These are phyloP conservation scores for Ogataea ganodermae DNA, from an alignment of 805 yeast species.

Conservation along the genomic window DNA sequence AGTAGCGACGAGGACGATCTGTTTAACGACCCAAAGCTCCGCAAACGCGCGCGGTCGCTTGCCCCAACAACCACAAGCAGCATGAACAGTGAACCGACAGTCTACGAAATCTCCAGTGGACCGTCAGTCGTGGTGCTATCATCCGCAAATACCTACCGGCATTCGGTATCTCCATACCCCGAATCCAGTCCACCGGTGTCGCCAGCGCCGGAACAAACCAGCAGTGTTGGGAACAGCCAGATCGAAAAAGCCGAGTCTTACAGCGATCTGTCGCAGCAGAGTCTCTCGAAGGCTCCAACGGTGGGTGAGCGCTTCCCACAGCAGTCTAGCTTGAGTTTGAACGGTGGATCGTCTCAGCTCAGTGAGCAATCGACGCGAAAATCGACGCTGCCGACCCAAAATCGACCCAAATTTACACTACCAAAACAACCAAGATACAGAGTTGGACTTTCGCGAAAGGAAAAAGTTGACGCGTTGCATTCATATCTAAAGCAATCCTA, in stretches of 20 bases:
- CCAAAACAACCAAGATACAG: slow-evolving; percentile 16
- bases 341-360: neutral
- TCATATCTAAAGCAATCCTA: slow-evolving; percentile 13
- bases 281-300: neutral
- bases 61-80: neutral
- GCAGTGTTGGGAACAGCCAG: neutral
- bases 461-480: slow-evolving; percentile 23
- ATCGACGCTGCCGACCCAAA: neutral
- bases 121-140: neutral
- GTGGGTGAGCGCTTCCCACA: slow-evolving; percentile 1
- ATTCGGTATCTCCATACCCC: neutral
- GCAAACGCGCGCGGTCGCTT: neutral
- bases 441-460: slow-evolving; percentile 22
- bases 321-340: neutral
- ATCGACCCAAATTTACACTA: neutral
- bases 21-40: slow-evolving; percentile 2
- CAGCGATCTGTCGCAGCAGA: neutral
- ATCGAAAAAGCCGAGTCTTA: neutral
- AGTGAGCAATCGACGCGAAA: neutral
- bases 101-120: slow-evolving; percentile 1
- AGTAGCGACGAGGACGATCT: slow-evolving; percentile 11
- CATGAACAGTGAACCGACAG: neutral
- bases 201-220: neutral
- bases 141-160: neutral
- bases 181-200: slow-evolving; percentile 4